Evolutionary conservation across 2,329 filamentous ascomycete genomes (phyloP), one percentile per base, ranked within the genome.

Genomic region (Elsinoe arachidis): DNA sequence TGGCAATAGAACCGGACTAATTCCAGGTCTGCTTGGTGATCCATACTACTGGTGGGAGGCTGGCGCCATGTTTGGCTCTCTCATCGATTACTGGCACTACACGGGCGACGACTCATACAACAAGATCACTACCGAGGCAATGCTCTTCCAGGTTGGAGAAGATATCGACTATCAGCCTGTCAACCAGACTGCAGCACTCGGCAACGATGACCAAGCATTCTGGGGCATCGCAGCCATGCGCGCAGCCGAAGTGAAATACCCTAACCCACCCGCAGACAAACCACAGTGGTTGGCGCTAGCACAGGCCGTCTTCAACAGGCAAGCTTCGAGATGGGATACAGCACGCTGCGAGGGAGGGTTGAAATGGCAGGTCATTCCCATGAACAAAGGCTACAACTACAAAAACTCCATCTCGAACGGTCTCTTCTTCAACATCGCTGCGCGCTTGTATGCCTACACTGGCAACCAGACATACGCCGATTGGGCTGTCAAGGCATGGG

Each of bases 11-110:
- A 64, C 65, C 14, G 52, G 52, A 11, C 35, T 35, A 19, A 55
- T 55, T 15, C 52, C 52, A 2, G 52, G 52, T 10, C 38, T 55
- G 9, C 52, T 55, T 51, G 56, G 38, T 12, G 49, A 33, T 9
- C 85, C 84, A 61, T 86, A 85, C 68, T 88, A 87, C 75, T 89
- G 85, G 85, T 89, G 85, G 85, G 82, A 88, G 67, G 82, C 82
- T 7, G 68, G 68, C 15, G 68, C 65, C 49, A 69, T 88, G 72
- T 86, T 85, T 76, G 82, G 84, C 61, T 80, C 82, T 0, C 73
- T 86, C 62, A 75, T 88, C 43, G 83, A 87, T 68, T 88, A 88
- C 70, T 86, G 83, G 81, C 79, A 84, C 60, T 76, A 80, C 57
- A 88, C 85, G 0, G 83, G 83, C 59, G 85, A 88, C 68, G 65